Evolutionary conservation across 129 eudicot species (phyloP).

Genomic region (Chrysanthemum lavandulifolium): DNA sequence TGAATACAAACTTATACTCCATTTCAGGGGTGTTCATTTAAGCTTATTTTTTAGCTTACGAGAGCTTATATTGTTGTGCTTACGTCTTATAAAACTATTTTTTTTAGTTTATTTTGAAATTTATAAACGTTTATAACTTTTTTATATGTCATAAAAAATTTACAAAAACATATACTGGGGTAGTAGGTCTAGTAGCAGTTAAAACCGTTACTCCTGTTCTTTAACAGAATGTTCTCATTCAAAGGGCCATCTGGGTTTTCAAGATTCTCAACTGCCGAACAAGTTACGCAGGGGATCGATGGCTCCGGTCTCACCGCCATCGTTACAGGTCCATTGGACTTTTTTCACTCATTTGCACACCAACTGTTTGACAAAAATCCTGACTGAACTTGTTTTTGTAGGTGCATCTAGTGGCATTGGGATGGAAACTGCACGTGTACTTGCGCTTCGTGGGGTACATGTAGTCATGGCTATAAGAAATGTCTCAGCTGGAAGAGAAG

Average conservation of each 20-base stretch:
- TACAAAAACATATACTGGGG: too few species aligned
- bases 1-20: too few species aligned
- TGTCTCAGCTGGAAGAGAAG: conserved; percentile 35
- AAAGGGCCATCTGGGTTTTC: conserved; percentile 61
- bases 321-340: conserved; percentile 44
- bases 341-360: neutral
- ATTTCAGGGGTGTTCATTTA: too few species aligned
- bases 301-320: conserved; percentile 58
- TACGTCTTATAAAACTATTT: neutral
- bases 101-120: neutral
- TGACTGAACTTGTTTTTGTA: conserved; percentile 9
- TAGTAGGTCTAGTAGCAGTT: neutral
- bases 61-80: too few species aligned
- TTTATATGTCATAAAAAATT: too few species aligned
- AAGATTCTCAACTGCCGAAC: conserved; percentile 49
- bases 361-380: conserved; percentile 26
- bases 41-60: too few species aligned
- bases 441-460: conserved; percentile 75
- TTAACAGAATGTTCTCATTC: conserved; percentile 21
- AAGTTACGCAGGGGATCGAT: conserved; percentile 53
- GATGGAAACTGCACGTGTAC: conserved; percentile 66
- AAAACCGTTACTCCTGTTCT: neutral
- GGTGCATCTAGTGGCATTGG: conserved; percentile 80
- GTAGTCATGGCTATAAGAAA: conserved; percentile 66
- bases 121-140: too few species aligned